Evolutionary conservation across 1,284 basidiomycete species (phyloP).

Genomic region (Phellinidium pouzarii): DNA sequence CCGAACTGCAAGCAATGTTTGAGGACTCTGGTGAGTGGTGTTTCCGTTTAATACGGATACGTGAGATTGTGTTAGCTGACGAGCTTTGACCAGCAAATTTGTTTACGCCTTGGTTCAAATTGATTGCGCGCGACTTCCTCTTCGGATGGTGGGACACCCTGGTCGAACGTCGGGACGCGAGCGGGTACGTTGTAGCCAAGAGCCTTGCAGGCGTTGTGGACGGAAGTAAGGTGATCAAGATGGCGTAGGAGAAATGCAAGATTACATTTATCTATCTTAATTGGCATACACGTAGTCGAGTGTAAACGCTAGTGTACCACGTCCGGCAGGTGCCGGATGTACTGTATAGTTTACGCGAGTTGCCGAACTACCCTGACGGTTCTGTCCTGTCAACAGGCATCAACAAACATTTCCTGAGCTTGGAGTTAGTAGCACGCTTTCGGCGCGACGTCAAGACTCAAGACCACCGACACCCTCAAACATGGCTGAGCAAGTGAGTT

Average conservation of each 20-base stretch:
- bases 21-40: slow-evolving; percentile 58
- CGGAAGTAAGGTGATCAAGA: slow-evolving; percentile 70
- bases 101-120: slow-evolving; percentile 99
- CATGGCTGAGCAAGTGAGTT: slow-evolving; percentile 64
- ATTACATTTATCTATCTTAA: background rate
- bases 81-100: slow-evolving; percentile 51
- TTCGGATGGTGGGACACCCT: slow-evolving; percentile 99
- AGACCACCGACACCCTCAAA: slow-evolving; percentile 11
- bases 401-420: slow-evolving; percentile 6
- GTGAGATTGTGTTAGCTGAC: slow-evolving; percentile 4
- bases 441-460: slow-evolving; percentile 20
- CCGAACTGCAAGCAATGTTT: slow-evolving; percentile 89
- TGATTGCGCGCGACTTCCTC: slow-evolving; percentile 94
- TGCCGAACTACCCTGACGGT: slow-evolving; percentile 24
- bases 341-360: slow-evolving; percentile 44
- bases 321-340: slow-evolving; percentile 37
- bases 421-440: slow-evolving; percentile 1
- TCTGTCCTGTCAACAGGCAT: slow-evolving; percentile 31
- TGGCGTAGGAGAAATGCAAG: slow-evolving; percentile 38
- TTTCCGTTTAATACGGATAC: background rate
- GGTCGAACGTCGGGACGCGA: slow-evolving; percentile 48
- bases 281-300: no score
- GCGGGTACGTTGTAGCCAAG: slow-evolving; percentile 63
- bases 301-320: no score
- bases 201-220: slow-evolving; percentile 64